Base-by-base conservation (phyloP, 176 grass and related monocot genomes). In the Pharus latifolius region DNA sequence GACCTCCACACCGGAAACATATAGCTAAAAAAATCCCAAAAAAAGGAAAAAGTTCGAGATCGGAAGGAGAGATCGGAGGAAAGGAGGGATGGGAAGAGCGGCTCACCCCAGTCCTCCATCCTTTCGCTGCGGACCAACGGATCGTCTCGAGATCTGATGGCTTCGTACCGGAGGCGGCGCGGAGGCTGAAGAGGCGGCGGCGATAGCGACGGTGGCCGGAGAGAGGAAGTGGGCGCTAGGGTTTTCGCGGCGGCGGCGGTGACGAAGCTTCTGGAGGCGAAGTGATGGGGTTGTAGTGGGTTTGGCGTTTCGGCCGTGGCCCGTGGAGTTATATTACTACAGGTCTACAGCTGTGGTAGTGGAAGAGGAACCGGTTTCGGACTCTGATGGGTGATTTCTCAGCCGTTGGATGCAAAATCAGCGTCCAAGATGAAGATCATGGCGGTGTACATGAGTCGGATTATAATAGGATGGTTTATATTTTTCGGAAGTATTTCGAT, bases 81-180 rank as follows among this genome's bases (percentile, higher is more conserved):
- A n/a, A n/a, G n/a, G n/a, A n/a, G n/a, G n/a, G n/a, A n/a, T n/a
- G n/a, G n/a, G n/a, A n/a, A 19, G 55, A 66, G 32, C 43, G 3
- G 68, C 75, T 79, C 44, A 84, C 82, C 82, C 82, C 82, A 84
- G 82, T 84, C 82, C 60, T 84, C 82, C 82, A 84, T 84, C 27
- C 35, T 4, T 38, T 5, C 35, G n/a, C n/a, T n/a, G 50, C 2
- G 49, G 50, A 1, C 30, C 7, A 60, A 33, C 17, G 60, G 53
- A 5, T 38, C 35, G 6, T 43, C 27, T 67, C 60, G 4, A 79
- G 82, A 84, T 73, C 60, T 49, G 68, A 46, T 53, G 43, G 52
- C 50, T 42, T 40, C 27, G 46, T n/a, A n/a, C 35, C 6, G 35
- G 35, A 4, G 9, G 35, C 4, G 35, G 9, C 4, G 18, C 17